Conservation (phyloP, 306 rosid species). For the Rosa rugosa region DNA sequence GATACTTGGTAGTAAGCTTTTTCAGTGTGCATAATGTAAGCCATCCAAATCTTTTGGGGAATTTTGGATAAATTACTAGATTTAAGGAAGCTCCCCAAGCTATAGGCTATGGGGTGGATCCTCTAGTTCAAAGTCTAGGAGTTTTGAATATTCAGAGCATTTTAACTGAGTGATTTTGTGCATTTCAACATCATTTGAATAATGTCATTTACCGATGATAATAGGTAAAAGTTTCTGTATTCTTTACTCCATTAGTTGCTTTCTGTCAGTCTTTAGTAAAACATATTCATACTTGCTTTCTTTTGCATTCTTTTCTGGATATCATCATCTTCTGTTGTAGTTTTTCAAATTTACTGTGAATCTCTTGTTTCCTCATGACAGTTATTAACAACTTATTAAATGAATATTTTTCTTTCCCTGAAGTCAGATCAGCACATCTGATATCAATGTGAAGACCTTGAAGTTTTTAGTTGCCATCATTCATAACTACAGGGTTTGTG, state of each 20-base stretch:
- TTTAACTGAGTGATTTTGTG: not conserved
- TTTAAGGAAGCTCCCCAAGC: not conserved
- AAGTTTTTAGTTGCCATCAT: constrained; percentile 58
- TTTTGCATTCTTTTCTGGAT: not conserved
- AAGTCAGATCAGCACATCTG: constrained; percentile 49
- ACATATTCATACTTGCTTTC: not conserved
- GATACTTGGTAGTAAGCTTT: not conserved
- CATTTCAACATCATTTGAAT: not conserved
- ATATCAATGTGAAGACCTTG: constrained; percentile 58
- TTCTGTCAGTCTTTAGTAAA: not conserved
- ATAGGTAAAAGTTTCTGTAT: not conserved
- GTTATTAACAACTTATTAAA: not conserved
- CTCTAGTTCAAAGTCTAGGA: not conserved
- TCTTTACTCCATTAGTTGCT: not conserved
- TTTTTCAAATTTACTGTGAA: not conserved
- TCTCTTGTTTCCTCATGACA: not conserved
- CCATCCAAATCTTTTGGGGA: not conserved
- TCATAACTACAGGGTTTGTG: constrained; percentile 45
- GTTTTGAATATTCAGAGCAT: not conserved
- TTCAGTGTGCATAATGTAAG: not conserved
- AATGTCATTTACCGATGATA: not conserved
- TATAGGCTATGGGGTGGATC: not conserved
- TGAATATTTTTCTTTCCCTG: constrained; percentile 30
- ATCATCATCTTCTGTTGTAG: not conserved
- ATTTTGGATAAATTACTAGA: not conserved